Conservation (phyloP, 2,329 filamentous ascomycete species). For the Diplodia sapinea region DNA sequence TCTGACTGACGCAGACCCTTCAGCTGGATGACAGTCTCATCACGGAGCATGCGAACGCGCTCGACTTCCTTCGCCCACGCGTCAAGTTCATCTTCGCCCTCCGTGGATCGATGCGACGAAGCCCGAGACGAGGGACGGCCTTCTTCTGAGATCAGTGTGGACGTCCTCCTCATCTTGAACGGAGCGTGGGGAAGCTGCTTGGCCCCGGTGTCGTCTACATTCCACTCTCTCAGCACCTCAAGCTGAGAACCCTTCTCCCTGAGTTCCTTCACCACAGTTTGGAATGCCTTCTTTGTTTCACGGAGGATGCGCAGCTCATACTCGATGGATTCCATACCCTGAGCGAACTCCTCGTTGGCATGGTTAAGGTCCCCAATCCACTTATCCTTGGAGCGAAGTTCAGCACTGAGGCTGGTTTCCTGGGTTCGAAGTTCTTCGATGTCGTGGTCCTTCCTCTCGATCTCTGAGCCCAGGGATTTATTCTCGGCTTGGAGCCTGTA, state of each 20-base stretch:
- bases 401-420: conserved; percentile 37
- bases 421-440: conserved; percentile 37
- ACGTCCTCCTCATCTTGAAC: background rate
- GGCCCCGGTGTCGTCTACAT: conserved; percentile 22
- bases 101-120: conserved; percentile 13
- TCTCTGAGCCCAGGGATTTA: conserved; percentile 36
- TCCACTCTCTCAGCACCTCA: conserved; percentile 39
- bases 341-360: conserved; percentile 38
- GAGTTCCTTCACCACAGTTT: conserved; percentile 41
- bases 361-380: conserved; percentile 40
- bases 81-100: conserved; percentile 37
- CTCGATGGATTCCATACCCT: conserved; percentile 40
- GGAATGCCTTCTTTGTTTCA: conserved; percentile 43
- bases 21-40: conserved; percentile 44
- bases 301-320: conserved; percentile 40
- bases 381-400: conserved; percentile 39
- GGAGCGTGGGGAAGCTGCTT: conserved; percentile 19
- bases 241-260: conserved; percentile 40
- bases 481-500: conserved; percentile 25
- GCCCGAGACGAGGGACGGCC: background rate
- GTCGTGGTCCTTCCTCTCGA: conserved; percentile 42
- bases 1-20: conserved; percentile 42
- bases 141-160: conserved; percentile 16
- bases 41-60: conserved; percentile 42
- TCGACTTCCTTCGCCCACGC: conserved; percentile 45